These are phyloP conservation scores for Ophiostoma himal-ulmi DNA, from an alignment of 2,329 filamentous ascomycete species.

Conservation along the genomic window DNA sequence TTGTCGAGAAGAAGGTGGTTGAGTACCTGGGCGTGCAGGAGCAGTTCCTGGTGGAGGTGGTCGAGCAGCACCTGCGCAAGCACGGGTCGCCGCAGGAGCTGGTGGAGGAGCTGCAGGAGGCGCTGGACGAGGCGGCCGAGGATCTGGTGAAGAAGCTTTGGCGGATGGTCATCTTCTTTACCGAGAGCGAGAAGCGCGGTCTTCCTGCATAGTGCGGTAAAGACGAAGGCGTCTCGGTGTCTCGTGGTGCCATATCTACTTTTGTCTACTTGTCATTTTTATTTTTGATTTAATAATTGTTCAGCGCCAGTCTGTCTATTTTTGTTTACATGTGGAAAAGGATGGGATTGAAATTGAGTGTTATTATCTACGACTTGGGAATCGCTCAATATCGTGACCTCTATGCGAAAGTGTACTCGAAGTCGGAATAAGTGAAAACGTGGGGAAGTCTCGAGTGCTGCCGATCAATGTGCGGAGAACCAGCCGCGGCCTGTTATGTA, in stretches of 20 bases:
- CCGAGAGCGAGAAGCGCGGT: conserved; percentile 86
- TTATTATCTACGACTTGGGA: not conserved
- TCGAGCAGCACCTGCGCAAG: conserved; percentile 77
- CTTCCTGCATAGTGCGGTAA: conserved; percentile 52
- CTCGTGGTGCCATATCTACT: not conserved
- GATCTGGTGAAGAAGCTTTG: conserved; percentile 93
- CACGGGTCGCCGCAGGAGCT: conserved; percentile 70
- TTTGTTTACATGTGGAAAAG: not conserved
- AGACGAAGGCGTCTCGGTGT: not conserved
- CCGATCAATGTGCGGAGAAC: not conserved
- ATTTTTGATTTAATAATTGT: not conserved
- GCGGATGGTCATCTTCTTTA: conserved; percentile 98
- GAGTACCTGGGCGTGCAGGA: conserved; percentile 96
- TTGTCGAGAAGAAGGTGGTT: conserved; percentile 96
- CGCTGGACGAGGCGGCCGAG: conserved; percentile 90
- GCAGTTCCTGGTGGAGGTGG: conserved; percentile 87
- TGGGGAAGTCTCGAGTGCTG: not conserved
- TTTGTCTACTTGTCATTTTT: not conserved
- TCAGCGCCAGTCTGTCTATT: not conserved
- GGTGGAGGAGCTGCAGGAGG: conserved; percentile 79
- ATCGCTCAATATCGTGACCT: not conserved
- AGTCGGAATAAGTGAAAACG: not conserved
- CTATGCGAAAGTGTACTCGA: not conserved
- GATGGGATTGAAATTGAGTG: not conserved
- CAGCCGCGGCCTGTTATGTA: not conserved